Evolutionary conservation across 1,284 basidiomycete genomes (phyloP).

Genomic region (Coniophora puteana): DNA sequence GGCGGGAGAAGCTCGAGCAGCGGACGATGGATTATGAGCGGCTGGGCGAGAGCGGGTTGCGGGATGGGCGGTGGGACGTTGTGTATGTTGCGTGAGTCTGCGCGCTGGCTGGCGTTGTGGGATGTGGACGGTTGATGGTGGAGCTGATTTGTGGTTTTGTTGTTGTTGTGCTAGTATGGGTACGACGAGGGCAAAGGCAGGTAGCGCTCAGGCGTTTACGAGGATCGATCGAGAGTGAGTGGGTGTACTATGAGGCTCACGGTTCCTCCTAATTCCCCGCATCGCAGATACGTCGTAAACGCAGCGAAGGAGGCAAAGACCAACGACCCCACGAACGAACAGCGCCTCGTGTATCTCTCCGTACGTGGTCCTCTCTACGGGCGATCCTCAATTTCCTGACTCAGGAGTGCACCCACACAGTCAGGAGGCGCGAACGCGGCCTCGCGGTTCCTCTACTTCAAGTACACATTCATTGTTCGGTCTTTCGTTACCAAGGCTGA

Average conservation of each 20-base stretch:
- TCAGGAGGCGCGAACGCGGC: slow-evolving; percentile 42
- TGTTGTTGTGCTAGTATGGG: no score
- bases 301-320: slow-evolving; percentile 61
- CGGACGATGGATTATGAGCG: slow-evolving; percentile 65
- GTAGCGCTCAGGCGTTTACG: slow-evolving; percentile 61
- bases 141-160: no score
- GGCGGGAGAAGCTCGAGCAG: slow-evolving; percentile 54
- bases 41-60: slow-evolving; percentile 45
- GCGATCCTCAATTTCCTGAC: neutral
- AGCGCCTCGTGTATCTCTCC: slow-evolving; percentile 69
- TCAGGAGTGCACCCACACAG: no score
- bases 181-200: slow-evolving; percentile 57
- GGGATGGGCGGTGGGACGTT: slow-evolving; percentile 62
- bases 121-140: no score
- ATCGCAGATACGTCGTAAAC: slow-evolving; percentile 62
- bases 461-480: slow-evolving; percentile 27
- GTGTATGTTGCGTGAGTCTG: slow-evolving; percentile 56
- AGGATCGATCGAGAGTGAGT: slow-evolving; percentile 73
- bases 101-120: no score
- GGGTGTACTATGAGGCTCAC: neutral
- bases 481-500: neutral
- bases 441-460: slow-evolving; percentile 49
- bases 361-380: slow-evolving; percentile 31
- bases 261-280: neutral
- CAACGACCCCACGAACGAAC: slow-evolving; percentile 37